Base-by-base conservation (phyloP, 2,329 filamentous ascomycete species). In the Verticillium zaregamsianum region DNA sequence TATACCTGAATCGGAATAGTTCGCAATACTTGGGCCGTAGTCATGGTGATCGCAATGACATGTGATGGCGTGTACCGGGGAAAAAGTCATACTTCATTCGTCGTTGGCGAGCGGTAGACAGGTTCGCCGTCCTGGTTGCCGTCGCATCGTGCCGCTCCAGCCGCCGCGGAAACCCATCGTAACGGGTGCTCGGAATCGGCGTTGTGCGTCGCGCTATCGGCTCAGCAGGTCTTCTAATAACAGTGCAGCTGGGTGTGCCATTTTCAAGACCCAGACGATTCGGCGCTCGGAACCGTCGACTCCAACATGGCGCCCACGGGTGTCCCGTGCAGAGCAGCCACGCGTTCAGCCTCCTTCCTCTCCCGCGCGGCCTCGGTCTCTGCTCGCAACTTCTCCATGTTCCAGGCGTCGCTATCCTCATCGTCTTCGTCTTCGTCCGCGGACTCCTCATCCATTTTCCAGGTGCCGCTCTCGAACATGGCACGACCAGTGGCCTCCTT, bases 401-500 rank as follows among this genome's bases (percentile, higher is more conserved):
- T 96, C 87, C 89, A 97, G 6, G 79, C 76, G 39, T 76, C 81
- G 64, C 79, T 78, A 20, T 80, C 76, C n/a, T 85, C 84, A 52
- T 86, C 84, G 15, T 87, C 87, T 12, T 87, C 86, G 15, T 84
- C 82, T 4, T 84, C 84, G 3, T 80, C 82, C 0, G 85, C 86
- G 35, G 84, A 85, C 39, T 89, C 88, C 56, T 85, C 85, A 54
- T 85, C 85, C 31, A 85, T 85, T 64, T 87, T 82, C 94, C 94
- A 99, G 75, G 96, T 93, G 70, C 95, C 95, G 76, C 93, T 95
- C 79, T 99, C 95, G 75, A 99, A 99, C 78, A 99, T 83, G 8
- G 93, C 92, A 79, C 93, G 88, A 71, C 95, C 95, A 23, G 95
- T 99, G 25, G 93, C 94, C 70, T 99, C 95, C 84, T 96, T 98